Evolutionary conservation across 345 rosid genomes (phyloP).

Genomic region (Gossypium australe): DNA sequence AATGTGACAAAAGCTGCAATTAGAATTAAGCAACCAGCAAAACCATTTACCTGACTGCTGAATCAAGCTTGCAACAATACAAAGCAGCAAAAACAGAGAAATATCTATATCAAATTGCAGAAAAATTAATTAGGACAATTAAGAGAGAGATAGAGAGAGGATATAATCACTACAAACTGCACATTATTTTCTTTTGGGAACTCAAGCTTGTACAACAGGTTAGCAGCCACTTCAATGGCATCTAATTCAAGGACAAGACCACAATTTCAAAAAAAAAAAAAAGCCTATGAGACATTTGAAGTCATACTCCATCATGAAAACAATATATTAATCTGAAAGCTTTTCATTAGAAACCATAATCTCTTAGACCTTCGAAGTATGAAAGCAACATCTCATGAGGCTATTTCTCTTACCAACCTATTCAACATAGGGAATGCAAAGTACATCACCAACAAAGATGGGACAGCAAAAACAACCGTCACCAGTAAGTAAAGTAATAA

Average conservation of each 20-base stretch:
- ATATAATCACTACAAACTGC: background rate
- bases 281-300: background rate
- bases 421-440: slow-evolving; percentile 54
- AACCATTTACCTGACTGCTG: background rate
- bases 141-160: background rate
- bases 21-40: background rate
- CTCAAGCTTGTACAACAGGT: slow-evolving; percentile 8
- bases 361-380: background rate
- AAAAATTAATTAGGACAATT: background rate
- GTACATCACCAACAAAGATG: slow-evolving; percentile 51
- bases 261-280: background rate
- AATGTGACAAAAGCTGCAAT: background rate
- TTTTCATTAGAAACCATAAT: background rate
- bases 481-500: slow-evolving; percentile 49
- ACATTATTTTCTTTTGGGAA: slow-evolving; percentile 4
- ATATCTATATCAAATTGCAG: background rate
- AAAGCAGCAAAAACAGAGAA: background rate
- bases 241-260: background rate
- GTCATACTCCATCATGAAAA: slow-evolving; percentile 1
- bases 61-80: background rate
- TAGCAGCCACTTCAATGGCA: slow-evolving; percentile 8
- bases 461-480: slow-evolving; percentile 51
- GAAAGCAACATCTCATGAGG: slow-evolving; percentile 7
- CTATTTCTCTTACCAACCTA: slow-evolving; percentile 56
- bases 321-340: background rate